Conservation (phyloP, 2,329 filamentous ascomycete genomes). For the Clarireedia monteithiana region DNA sequence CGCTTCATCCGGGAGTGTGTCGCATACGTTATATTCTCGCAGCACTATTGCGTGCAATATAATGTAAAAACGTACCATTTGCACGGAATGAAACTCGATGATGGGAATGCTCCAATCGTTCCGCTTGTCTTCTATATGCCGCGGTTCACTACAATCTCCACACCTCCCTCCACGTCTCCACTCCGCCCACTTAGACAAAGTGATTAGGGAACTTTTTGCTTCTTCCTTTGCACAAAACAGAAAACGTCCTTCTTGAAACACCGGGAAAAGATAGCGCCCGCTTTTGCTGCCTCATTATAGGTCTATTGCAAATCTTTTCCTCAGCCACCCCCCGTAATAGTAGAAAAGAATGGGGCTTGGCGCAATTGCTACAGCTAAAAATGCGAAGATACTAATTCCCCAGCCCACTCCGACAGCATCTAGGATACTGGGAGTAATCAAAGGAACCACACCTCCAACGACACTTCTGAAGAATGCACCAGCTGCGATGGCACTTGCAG, state of each 20-base stretch:
- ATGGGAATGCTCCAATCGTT: no score
- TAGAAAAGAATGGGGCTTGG: conserved; percentile 43
- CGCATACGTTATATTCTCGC: no score
- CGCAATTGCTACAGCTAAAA: conserved; percentile 36
- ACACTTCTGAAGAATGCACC: conserved; percentile 39
- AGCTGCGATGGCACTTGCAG: conserved; percentile 42
- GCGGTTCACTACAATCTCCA: no score
- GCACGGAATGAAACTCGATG: no score
- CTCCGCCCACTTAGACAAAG: no score
- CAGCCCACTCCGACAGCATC: conserved; percentile 40
- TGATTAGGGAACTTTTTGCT: no score
- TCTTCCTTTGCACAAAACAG: no score
- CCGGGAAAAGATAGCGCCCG: not conserved
- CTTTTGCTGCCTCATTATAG: conserved; percentile 7
- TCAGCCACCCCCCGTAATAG: conserved; percentile 36
- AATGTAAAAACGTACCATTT: no score
- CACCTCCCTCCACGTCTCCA: no score
- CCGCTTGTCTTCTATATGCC: no score
- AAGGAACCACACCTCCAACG: conserved; percentile 38
- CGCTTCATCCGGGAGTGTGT: no score
- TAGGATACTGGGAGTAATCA: conserved; percentile 37
- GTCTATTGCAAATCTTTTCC: conserved; percentile 37
- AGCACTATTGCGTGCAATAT: no score
- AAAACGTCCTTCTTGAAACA: not conserved
- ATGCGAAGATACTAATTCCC: conserved; percentile 42